A percentile compares a stretch with the other conserved stretches of the same genome.
These are phyloP conservation scores for Termitomyces sp. DNA, from an alignment of 768 basidiomycete genomes.

Conservation along the genomic window DNA sequence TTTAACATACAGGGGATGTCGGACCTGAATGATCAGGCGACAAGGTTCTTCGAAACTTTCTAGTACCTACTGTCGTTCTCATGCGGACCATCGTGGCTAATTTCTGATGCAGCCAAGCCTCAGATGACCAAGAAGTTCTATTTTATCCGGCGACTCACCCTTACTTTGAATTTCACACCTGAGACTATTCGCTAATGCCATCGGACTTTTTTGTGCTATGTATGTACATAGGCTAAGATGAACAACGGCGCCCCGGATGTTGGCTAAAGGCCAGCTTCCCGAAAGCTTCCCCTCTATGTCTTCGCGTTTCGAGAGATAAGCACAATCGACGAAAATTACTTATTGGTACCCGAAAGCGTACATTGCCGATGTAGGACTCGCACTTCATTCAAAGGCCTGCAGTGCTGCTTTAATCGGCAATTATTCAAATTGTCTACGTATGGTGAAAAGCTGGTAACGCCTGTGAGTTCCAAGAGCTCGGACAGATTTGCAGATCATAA, in stretches of 20 bases:
- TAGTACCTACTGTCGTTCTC: neutral
- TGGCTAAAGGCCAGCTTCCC: neutral
- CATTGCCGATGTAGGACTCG: neutral
- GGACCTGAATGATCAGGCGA: constrained; percentile 10
- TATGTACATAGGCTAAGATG: too few relatives aligned
- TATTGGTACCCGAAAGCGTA: neutral
- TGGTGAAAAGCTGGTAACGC: neutral
- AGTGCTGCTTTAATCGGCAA: neutral
- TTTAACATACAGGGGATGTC: constrained; percentile 14
- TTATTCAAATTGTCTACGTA: neutral
- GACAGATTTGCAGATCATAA: neutral
- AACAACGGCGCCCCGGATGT: neutral
- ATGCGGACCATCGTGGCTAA: neutral
- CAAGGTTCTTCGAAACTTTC: constrained; percentile 12
- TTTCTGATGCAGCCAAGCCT: neutral
- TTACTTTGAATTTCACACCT: neutral
- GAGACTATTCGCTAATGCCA: neutral
- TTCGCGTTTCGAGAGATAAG: too few relatives aligned
- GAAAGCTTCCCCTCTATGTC: too few relatives aligned
- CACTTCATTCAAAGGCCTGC: neutral
- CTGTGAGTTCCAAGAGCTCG: neutral
- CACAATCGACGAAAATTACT: neutral
- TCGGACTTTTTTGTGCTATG: neutral
- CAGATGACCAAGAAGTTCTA: neutral
- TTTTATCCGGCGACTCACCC: neutral